A percentile compares a stretch with the other conserved stretches of the same genome.
These are phyloP conservation scores for Ogataea glucozyma DNA, from an alignment of 805 yeast genomes.

Conservation along the genomic window DNA sequence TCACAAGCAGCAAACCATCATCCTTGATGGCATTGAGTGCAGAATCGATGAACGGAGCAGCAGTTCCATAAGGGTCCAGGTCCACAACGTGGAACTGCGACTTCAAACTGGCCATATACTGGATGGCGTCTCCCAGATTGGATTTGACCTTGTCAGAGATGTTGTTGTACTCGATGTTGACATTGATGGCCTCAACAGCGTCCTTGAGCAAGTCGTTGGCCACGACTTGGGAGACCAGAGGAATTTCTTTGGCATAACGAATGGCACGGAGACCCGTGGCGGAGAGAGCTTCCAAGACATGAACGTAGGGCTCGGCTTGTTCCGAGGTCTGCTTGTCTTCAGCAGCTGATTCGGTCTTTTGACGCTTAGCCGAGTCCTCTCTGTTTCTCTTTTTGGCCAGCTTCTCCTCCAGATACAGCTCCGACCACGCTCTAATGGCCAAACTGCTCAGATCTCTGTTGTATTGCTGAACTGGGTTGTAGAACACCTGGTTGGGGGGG, in stretches of 20 bases:
- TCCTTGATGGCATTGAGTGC: constrained; percentile 84
- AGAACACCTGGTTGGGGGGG: constrained; percentile 86
- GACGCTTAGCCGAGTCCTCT: constrained; percentile 9
- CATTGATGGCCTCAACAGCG: constrained; percentile 79
- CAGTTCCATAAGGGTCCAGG: constrained; percentile 97
- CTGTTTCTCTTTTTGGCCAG: constrained; percentile 32
- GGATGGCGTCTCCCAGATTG: constrained; percentile 89
- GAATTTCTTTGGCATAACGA: constrained; percentile 89
- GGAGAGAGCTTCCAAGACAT: constrained; percentile 83
- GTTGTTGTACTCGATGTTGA: constrained; percentile 69
- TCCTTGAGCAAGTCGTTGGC: constrained; percentile 89
- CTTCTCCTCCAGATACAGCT: constrained; percentile 48
- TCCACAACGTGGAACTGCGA: constrained; percentile 81
- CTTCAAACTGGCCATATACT: constrained; percentile 60
- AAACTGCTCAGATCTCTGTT: constrained; percentile 87
- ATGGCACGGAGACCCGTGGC: constrained; percentile 96
- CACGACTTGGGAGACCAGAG: constrained; percentile 65
- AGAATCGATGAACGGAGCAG: constrained; percentile 91
- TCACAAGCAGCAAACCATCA: constrained; percentile 82
- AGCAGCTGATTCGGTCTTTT: constrained; percentile 11
- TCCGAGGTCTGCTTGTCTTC: no score
- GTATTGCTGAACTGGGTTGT: constrained; percentile 95
- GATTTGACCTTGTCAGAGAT: constrained; percentile 59
- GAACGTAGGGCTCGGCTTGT: constrained; percentile 51
- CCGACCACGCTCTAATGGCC: constrained; percentile 85